These are phyloP conservation scores for Globisporangium sylvaticum DNA, from an alignment of 352 stramenopile species.

Conservation along the genomic window DNA sequence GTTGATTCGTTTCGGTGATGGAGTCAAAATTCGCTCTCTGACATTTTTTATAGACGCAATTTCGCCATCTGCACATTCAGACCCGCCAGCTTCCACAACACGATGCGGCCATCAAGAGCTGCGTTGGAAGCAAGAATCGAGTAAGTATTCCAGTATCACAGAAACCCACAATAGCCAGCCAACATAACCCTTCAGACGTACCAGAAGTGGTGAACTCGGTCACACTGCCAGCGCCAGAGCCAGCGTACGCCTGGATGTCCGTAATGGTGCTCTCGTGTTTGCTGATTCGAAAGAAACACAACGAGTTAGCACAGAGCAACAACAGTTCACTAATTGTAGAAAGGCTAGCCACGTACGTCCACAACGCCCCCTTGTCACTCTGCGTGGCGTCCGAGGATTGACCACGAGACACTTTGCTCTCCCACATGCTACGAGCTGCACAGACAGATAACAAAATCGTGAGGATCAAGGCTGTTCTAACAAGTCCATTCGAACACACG, in stretches of 20 bases:
- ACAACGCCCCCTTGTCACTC: conserved; percentile 75
- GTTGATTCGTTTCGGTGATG: not conserved
- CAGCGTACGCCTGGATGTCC: conserved; percentile 66
- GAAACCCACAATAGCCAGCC: not conserved
- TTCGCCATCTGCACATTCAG: conserved; percentile 81
- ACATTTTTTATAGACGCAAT: conserved; percentile 55
- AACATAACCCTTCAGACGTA: conserved; percentile 22
- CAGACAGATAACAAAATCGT: not conserved
- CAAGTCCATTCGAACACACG: not conserved
- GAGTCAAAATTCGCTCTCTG: conserved; percentile 3
- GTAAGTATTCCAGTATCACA: not conserved
- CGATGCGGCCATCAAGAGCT: conserved; percentile 80
- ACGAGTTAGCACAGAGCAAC: not conserved
- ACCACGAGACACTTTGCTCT: conserved; percentile 81
- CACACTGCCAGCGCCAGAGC: conserved; percentile 47
- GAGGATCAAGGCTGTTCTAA: not conserved
- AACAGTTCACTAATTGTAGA: not conserved
- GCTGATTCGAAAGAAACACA: conserved; percentile 18
- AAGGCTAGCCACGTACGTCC: conserved; percentile 51
- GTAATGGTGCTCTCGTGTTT: conserved; percentile 87
- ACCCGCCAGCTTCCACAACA: conserved; percentile 71
- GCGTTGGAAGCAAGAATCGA: not conserved
- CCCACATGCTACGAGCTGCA: conserved; percentile 71
- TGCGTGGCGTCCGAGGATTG: conserved; percentile 81
- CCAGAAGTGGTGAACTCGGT: conserved; percentile 82